Conservation (phyloP, 2,329 filamentous ascomycete species). For the Didymosphaeria variabile region DNA sequence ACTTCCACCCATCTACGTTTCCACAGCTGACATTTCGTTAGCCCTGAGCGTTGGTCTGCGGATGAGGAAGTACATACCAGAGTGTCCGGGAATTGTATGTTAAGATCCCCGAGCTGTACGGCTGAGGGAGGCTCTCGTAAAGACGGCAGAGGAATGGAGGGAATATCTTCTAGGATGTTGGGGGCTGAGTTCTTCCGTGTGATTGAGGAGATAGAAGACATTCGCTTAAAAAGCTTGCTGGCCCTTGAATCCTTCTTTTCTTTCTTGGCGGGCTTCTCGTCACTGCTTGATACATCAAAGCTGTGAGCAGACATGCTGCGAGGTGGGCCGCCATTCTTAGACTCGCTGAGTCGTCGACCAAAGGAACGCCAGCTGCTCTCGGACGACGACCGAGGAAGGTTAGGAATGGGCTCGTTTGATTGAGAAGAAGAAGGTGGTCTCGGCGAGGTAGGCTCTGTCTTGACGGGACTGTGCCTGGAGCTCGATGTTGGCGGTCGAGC, state of each 20-base stretch:
- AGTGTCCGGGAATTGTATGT: slow-evolving; percentile 96
- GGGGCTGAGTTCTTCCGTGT: slow-evolving; percentile 59
- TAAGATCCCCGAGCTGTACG: slow-evolving; percentile 85
- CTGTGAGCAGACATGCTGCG: slow-evolving; percentile 37
- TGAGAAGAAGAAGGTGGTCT: slow-evolving; percentile 42
- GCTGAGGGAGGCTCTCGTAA: slow-evolving; percentile 60
- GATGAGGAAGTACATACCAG: slow-evolving; percentile 59
- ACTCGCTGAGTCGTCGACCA: slow-evolving; percentile 50
- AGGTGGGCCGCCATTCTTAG: slow-evolving; percentile 39
- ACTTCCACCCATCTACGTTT: slow-evolving; percentile 90
- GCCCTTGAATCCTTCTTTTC: slow-evolving; percentile 66
- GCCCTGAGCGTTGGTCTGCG: neutral
- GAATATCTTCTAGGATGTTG: slow-evolving; percentile 49
- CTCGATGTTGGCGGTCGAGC: slow-evolving; percentile 31
- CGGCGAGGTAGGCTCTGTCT: slow-evolving; percentile 41
- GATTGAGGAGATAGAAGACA: slow-evolving; percentile 68
- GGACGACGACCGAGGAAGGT: slow-evolving; percentile 49
- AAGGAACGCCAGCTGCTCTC: slow-evolving; percentile 51
- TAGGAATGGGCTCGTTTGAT: slow-evolving; percentile 39
- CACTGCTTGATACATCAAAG: slow-evolving; percentile 38
- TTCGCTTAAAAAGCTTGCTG: slow-evolving; percentile 71
- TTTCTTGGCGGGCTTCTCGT: slow-evolving; percentile 54
- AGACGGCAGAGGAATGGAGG: slow-evolving; percentile 36
- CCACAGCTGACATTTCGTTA: slow-evolving; percentile 69
- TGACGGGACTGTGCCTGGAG: slow-evolving; percentile 35